Percentiles rank a stretch among this genome's conserved stretches.
Evolutionary conservation across 306 rosid species (phyloP).

Genomic region (Mucuna pruriens): DNA sequence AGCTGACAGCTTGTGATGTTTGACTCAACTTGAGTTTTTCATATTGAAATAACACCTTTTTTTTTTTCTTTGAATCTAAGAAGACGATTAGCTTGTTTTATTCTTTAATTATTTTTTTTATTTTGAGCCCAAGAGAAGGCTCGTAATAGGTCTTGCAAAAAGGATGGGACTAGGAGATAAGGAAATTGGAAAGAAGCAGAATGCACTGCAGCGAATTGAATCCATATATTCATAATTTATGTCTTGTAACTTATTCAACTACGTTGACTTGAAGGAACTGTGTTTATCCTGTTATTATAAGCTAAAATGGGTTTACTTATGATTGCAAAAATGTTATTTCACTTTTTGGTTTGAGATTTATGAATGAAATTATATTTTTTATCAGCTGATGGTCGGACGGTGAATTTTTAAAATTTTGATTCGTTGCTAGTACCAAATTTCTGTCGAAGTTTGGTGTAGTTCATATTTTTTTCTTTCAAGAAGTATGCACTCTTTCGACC

Average conservation of each 20-base stretch:
- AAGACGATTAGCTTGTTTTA: neutral
- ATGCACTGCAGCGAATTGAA: neutral
- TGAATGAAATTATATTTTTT: too few species aligned
- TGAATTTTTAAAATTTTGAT: too few species aligned
- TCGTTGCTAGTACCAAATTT: too few species aligned
- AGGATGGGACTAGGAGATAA: neutral
- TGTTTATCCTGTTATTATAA: neutral
- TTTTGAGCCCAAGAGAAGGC: neutral
- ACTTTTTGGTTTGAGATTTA: too few species aligned
- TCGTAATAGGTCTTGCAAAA: neutral
- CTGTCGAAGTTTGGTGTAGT: too few species aligned
- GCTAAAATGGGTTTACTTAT: neutral
- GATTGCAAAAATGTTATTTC: neutral
- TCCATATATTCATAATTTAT: neutral
- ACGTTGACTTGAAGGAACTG: neutral
- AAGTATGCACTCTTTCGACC: too few species aligned
- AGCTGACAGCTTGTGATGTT: neutral
- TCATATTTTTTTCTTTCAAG: too few species aligned
- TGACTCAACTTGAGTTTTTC: neutral
- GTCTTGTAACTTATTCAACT: neutral
- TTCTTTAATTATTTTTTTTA: neutral
- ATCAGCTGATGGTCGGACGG: too few species aligned
- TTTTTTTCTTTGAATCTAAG: neutral
- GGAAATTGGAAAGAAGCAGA: neutral
- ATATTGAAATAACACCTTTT: neutral